phyloP scores from a whole-genome alignment of 106 monocot species.

The Phalaenopsis equestris region DNA sequence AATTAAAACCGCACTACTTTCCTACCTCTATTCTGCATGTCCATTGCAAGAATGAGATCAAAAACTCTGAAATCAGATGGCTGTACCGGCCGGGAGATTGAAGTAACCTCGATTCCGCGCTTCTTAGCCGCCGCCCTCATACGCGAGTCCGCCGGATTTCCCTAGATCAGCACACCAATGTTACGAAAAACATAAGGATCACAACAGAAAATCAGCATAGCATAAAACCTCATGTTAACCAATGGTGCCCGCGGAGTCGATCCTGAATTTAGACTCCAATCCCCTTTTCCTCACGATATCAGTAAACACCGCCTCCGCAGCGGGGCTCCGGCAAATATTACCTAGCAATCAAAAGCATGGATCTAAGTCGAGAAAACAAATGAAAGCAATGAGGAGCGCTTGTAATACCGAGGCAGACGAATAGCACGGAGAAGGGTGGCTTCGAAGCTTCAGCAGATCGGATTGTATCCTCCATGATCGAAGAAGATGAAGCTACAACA shows the following conservation, averaged over 20 bases:
- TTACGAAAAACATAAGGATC: not conserved
- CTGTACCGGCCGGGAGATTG: slow-evolving; percentile 69
- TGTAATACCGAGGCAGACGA: slow-evolving; percentile 61
- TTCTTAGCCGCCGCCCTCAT: slow-evolving; percentile 73
- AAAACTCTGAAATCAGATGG: slow-evolving; percentile 89
- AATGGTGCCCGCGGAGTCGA: slow-evolving; percentile 96
- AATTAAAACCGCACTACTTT: not conserved
- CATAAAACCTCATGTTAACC: slow-evolving; percentile 74
- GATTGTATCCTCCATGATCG: slow-evolving; percentile 17
- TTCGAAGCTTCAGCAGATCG: slow-evolving; percentile 16
- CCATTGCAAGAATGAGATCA: slow-evolving; percentile 94
- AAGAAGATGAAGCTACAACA: not conserved
- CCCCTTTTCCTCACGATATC: slow-evolving; percentile 55
- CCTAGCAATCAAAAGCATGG: slow-evolving; percentile 21
- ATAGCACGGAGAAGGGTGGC: slow-evolving; percentile 64
- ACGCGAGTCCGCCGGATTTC: slow-evolving; percentile 64
- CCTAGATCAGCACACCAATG: slow-evolving; percentile 26
- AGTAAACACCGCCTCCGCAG: slow-evolving; percentile 86
- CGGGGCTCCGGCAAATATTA: slow-evolving; percentile 95
- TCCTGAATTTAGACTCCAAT: slow-evolving; percentile 50
- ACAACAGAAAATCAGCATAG: not conserved
- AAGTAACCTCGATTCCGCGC: slow-evolving; percentile 86
- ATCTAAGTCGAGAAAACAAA: not conserved
- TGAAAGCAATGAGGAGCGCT: not conserved
- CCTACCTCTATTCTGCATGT: slow-evolving; percentile 84